These are phyloP conservation scores for Carpinus viminea DNA, from an alignment of 306 rosid species.

Conservation along the genomic window DNA sequence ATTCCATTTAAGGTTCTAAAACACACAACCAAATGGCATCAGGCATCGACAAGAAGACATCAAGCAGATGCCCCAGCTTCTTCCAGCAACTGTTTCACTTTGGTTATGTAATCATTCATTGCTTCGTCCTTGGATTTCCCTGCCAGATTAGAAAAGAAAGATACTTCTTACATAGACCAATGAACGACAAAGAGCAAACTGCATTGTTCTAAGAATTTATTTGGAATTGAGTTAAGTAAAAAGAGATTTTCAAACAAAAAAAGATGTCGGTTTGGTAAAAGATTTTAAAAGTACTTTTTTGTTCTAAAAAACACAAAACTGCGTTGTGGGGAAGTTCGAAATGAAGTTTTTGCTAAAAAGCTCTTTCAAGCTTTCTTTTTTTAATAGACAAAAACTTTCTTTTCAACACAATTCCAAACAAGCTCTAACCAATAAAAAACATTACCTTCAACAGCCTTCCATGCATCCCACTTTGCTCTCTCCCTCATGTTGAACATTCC, in stretches of 20 bases:
- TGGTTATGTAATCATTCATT: conserved; percentile 79
- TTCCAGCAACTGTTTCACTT: conserved; percentile 92
- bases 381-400: too few species aligned
- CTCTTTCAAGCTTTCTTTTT: too few species aligned
- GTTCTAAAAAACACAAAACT: too few species aligned
- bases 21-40: conserved; percentile 28
- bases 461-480: conserved; percentile 98
- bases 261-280: too few species aligned
- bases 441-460: conserved; percentile 93
- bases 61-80: conserved; percentile 57
- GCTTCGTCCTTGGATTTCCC: conserved; percentile 91
- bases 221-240: too few species aligned
- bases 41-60: conserved; percentile 19
- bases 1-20: conserved; percentile 18
- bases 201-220: not conserved
- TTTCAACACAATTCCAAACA: too few species aligned
- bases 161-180: not conserved
- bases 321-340: too few species aligned
- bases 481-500: conserved; percentile 84
- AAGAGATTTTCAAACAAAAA: too few species aligned
- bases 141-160: conserved; percentile 29
- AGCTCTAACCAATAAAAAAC: not conserved
- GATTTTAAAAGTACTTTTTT: too few species aligned
- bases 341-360: too few species aligned
- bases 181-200: not conserved